Evolutionary conservation across 306 rosid species (phyloP).

Genomic region (Gynostemma pentaphyllum): DNA sequence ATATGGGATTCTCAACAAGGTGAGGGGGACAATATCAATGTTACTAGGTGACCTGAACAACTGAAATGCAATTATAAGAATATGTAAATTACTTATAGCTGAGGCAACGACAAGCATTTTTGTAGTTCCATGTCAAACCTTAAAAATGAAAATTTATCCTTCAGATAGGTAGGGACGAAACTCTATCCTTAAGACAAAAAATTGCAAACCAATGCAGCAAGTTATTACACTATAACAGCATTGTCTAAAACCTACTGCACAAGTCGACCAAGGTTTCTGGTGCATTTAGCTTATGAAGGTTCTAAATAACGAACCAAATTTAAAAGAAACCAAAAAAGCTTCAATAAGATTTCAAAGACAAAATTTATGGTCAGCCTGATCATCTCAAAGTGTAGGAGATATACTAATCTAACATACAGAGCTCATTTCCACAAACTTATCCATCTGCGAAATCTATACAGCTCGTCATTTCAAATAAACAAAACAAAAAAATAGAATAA

Average conservation of each 20-base stretch:
- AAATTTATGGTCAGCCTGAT: not conserved
- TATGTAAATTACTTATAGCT: not conserved
- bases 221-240: not conserved
- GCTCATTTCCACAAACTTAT: not conserved
- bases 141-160: not conserved
- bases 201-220: not conserved
- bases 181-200: not conserved
- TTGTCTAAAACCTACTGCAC: not conserved
- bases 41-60: not conserved
- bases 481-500: not conserved
- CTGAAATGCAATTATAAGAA: not conserved
- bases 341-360: no score
- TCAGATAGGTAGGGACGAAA: not conserved
- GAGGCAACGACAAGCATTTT: not conserved
- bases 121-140: not conserved
- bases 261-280: not conserved
- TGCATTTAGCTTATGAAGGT: not conserved
- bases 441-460: not conserved
- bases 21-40: not conserved
- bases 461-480: not conserved
- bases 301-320: not conserved
- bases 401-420: not conserved
- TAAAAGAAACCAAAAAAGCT: no score
- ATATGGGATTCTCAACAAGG: no score
- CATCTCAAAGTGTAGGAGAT: not conserved